Percentiles rank a stretch among this genome's conserved stretches.
Evolutionary conservation across 108 stramenopile species (phyloP).

Genomic region (Mediolabrus comicus): DNA sequence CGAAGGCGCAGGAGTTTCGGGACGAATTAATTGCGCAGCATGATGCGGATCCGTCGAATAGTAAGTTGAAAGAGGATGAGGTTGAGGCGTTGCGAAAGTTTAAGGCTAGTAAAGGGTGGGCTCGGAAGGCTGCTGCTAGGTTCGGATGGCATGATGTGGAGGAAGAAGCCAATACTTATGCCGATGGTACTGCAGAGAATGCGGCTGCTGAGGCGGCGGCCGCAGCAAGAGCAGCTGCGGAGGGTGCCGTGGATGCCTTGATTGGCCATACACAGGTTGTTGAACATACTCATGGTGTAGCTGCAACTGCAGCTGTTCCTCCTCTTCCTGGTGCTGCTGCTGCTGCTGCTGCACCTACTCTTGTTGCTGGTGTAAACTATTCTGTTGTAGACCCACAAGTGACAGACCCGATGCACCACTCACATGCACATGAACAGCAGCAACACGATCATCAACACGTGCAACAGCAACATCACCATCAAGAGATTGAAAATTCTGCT

Average conservation of each 20-base stretch:
- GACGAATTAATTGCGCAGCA: constrained; percentile 22
- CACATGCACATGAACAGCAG: not conserved
- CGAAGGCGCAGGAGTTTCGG: constrained; percentile 12
- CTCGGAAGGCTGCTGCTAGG: constrained; percentile 25
- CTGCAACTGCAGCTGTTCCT: too few relatives aligned
- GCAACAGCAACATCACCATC: not conserved
- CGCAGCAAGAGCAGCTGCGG: not conserved
- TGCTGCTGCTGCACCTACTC: too few relatives aligned
- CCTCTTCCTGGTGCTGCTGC: too few relatives aligned
- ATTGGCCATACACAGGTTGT: not conserved
- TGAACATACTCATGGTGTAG: too few relatives aligned
- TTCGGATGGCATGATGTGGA: constrained; percentile 7
- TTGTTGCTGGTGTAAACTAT: not conserved
- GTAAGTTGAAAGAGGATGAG: constrained; percentile 22
- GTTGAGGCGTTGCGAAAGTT: constrained; percentile 12
- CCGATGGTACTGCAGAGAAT: too few relatives aligned
- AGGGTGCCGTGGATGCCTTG: not conserved
- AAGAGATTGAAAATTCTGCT: too few relatives aligned
- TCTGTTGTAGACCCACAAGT: too few relatives aligned
- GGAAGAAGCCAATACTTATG: too few relatives aligned
- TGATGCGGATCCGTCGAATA: constrained; percentile 1
- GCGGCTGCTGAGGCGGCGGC: not conserved
- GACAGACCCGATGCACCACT: not conserved
- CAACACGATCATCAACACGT: not conserved
- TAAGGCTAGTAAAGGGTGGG: constrained; percentile 35